phyloP scores from a whole-genome alignment of 1,284 basidiomycete species.

The Singerocomus inundabilis region DNA sequence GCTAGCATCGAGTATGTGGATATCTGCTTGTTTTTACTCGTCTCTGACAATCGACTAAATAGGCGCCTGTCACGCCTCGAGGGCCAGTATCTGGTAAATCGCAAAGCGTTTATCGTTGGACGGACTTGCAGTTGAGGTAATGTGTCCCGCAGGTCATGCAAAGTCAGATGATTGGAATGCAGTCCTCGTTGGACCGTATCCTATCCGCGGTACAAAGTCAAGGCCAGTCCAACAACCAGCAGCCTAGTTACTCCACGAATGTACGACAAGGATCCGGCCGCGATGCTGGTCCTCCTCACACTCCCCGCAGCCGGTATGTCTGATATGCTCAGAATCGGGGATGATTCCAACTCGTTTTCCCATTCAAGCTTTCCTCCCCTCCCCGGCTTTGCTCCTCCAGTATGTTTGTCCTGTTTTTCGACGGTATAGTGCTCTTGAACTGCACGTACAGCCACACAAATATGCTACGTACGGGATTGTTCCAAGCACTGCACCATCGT shows the following conservation, averaged over 20 bases:
- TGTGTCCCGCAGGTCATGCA: slow-evolving; percentile 62
- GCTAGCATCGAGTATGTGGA: slow-evolving; percentile 65
- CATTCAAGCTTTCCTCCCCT: slow-evolving; percentile 67
- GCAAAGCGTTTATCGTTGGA: slow-evolving; percentile 3
- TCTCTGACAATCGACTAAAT: slow-evolving; percentile 25
- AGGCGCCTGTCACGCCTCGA: slow-evolving; percentile 80
- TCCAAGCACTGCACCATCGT: slow-evolving; percentile 75
- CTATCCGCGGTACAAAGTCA: slow-evolving; percentile 64
- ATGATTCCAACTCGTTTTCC: slow-evolving; percentile 7
- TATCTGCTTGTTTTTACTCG: slow-evolving; percentile 9
- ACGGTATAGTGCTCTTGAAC: slow-evolving; percentile 1
- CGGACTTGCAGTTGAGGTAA: slow-evolving; percentile 53
- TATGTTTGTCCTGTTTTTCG: slow-evolving; percentile 38
- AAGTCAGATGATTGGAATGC: slow-evolving; percentile 89
- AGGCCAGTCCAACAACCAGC: slow-evolving; percentile 36
- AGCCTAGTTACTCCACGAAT: slow-evolving; percentile 28
- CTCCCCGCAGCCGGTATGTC: slow-evolving; percentile 40
- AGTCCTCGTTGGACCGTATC: slow-evolving; percentile 80
- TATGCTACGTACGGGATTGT: slow-evolving; percentile 90
- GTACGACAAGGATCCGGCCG: slow-evolving; percentile 21
- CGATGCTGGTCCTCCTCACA: slow-evolving; percentile 21
- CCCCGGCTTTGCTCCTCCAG: slow-evolving; percentile 87
- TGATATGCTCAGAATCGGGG: slow-evolving; percentile 1
- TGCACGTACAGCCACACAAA: slow-evolving; percentile 66
- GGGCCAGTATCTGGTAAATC: slow-evolving; percentile 72